Conservation (phyloP, 1,139 yeast genomes). For the Sugiyamaella paludigena region DNA sequence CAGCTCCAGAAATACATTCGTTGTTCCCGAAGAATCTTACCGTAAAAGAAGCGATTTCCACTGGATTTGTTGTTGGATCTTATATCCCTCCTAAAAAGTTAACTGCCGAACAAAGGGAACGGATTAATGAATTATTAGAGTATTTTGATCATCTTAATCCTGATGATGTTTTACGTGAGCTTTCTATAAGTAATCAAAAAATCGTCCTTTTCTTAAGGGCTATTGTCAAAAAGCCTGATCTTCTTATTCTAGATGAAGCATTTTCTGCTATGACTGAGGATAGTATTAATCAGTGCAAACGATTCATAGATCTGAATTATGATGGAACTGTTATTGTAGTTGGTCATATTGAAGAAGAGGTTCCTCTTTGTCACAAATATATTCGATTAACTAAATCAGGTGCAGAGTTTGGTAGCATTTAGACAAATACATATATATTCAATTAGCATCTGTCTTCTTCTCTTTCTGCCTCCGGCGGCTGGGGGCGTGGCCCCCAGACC, state of each 20-base stretch:
- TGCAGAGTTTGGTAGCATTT: constrained; percentile 12
- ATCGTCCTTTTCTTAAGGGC: constrained; percentile 73
- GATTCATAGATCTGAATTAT: constrained; percentile 54
- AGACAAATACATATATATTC: background rate
- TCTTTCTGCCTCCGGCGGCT: background rate
- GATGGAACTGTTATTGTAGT: constrained; percentile 71
- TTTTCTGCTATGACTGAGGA: constrained; percentile 83
- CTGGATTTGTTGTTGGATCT: constrained; percentile 73
- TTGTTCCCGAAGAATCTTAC: constrained; percentile 62
- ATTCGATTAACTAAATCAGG: constrained; percentile 36
- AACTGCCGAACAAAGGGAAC: constrained; percentile 36
- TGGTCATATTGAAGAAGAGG: constrained; percentile 69
- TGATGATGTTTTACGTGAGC: constrained; percentile 48
- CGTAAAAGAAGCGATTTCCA: constrained; percentile 59
- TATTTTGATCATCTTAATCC: constrained; percentile 35
- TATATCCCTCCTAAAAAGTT: constrained; percentile 44
- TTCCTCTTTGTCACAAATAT: constrained; percentile 55
- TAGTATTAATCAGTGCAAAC: constrained; percentile 63
- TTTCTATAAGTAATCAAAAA: constrained; percentile 75
- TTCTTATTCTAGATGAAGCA: constrained; percentile 87
- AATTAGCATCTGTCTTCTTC: background rate
- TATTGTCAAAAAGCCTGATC: constrained; percentile 67
- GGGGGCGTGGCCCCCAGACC: too few relatives aligned
- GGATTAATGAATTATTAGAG: constrained; percentile 35
- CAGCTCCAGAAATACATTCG: constrained; percentile 91